A percentile compares a stretch with the other conserved stretches of the same genome.
phyloP scores from a whole-genome alignment of 257 asterid species.

The Mentha longifolia region DNA sequence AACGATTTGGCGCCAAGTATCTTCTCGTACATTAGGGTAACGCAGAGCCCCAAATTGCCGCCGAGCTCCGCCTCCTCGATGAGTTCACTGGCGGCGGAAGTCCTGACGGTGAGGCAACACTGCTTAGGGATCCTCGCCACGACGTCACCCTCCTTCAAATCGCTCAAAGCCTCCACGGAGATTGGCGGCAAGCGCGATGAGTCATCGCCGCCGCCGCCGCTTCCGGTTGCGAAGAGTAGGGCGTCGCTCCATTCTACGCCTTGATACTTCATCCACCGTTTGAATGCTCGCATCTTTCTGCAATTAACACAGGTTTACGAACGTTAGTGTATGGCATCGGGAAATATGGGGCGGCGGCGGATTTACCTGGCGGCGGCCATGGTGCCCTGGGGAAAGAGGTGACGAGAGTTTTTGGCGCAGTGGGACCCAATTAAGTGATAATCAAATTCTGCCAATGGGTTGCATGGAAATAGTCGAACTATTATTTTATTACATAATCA shows the following conservation, averaged over 20 bases:
- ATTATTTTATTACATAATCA: too few relatives aligned
- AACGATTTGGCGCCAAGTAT: slow-evolving; percentile 74
- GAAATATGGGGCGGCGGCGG: slow-evolving; percentile 17
- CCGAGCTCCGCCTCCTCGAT: slow-evolving; percentile 78
- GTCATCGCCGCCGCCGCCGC: slow-evolving; percentile 11
- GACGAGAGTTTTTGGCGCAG: slow-evolving; percentile 17
- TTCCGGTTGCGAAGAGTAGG: slow-evolving; percentile 41
- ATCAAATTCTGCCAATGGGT: too few relatives aligned
- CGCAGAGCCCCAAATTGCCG: slow-evolving; percentile 71
- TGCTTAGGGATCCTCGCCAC: slow-evolving; percentile 83
- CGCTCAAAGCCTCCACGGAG: slow-evolving; percentile 62
- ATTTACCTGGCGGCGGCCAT: slow-evolving; percentile 52
- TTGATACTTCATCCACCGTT: slow-evolving; percentile 81
- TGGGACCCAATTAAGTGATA: neutral
- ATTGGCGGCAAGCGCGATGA: slow-evolving; percentile 39
- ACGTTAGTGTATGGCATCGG: neutral
- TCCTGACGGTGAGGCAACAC: slow-evolving; percentile 79
- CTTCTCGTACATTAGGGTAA: slow-evolving; percentile 83
- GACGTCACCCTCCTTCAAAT: slow-evolving; percentile 75
- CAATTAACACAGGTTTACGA: neutral
- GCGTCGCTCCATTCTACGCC: slow-evolving; percentile 82
- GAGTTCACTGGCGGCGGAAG: slow-evolving; percentile 65
- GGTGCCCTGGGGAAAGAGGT: slow-evolving; percentile 29
- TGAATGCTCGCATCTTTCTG: slow-evolving; percentile 77
- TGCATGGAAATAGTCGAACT: too few relatives aligned